Base-by-base conservation (phyloP, 2,329 filamentous ascomycete genomes). In the Beauveria medogensis region DNA sequence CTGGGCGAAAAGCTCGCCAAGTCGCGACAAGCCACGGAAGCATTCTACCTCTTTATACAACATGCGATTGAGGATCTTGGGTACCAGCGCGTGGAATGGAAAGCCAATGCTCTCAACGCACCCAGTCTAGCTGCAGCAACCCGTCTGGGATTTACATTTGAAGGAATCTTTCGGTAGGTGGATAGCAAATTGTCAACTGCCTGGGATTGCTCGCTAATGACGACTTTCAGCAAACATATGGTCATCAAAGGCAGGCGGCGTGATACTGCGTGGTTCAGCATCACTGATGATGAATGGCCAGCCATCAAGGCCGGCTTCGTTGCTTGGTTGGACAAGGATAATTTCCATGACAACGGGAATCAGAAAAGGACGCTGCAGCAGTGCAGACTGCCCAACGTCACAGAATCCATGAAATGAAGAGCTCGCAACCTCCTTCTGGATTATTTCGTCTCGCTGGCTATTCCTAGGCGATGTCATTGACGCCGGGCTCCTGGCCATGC, bases 31-130 rank as follows among this genome's bases (percentile, higher is more conserved):
- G 80, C 83, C 0, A 88, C 84, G 0, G 85, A 88, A 68, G 76
- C 78, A 0, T 75, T 82, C 63, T 86, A 81, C 63, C 71, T 88
- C 1, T 68, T 86, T n/a, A 75, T 82, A 48, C 72, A 73, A 43
- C 74, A 83, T 59, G 77, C 78, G 0, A 82, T 88, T 64, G 78
- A 81, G 3, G 74, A 77, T 2, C 67, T 87, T 24, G 76, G 79
- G 0, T 85, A 83, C 67, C 69, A 79, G 3, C 74, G 85, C 8
- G 78, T 86, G 4, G 84, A 87, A 69, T 88, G 86, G 85, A 88
- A 88, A 66, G 84, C 82, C 58, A 79, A 88, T 67, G 65, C 75
- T 18, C 71, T 84, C 12, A 88, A 88, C 67, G 73, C 65, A 41
- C 73, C 78, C 0, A 85, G 82, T 50, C 72, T 76, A 16, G 72